These are phyloP conservation scores for Kodamaea leandrae DNA, from an alignment of 805 yeast genomes.

Conservation along the genomic window DNA sequence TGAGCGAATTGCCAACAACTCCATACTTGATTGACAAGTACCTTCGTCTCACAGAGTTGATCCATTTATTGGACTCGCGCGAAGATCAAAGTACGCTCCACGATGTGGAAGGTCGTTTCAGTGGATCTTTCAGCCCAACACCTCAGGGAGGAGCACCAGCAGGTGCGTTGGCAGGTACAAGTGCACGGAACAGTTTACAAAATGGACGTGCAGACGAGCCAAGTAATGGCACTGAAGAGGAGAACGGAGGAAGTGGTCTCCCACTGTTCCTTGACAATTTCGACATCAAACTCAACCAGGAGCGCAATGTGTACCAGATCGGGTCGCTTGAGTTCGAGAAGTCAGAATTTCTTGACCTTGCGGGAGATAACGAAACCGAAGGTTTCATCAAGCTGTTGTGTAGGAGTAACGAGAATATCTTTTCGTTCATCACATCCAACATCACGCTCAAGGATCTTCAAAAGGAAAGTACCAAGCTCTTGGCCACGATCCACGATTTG, in stretches of 20 bases:
- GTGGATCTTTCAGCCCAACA: not conserved
- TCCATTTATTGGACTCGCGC: constrained; percentile 41
- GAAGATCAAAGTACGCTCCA: constrained; percentile 3
- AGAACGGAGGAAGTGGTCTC: not conserved
- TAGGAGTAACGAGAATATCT: constrained; percentile 27
- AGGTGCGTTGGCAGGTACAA: not conserved
- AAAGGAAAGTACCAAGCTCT: constrained; percentile 35
- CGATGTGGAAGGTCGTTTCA: constrained; percentile 1
- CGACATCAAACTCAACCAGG: constrained; percentile 20
- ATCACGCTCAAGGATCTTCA: constrained; percentile 43
- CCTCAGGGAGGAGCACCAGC: not conserved
- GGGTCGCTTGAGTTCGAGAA: constrained; percentile 52
- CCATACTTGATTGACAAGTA: constrained; percentile 70
- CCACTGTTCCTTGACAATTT: constrained; percentile 6
- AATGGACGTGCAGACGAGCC: too few species aligned
- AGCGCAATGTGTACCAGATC: constrained; percentile 37
- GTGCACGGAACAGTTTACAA: not conserved
- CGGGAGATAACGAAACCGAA: constrained; percentile 47
- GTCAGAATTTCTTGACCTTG: constrained; percentile 42
- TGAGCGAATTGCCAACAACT: constrained; percentile 62
- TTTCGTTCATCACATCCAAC: constrained; percentile 42
- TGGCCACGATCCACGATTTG: constrained; percentile 28
- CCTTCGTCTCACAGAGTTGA: constrained; percentile 56
- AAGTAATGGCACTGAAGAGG: not conserved
- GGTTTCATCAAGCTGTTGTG: constrained; percentile 50